Percentiles rank a stretch among this genome's conserved stretches.
Conservation (phyloP, 2,329 filamentous ascomycete genomes). For the Escovopsis sp. region DNA sequence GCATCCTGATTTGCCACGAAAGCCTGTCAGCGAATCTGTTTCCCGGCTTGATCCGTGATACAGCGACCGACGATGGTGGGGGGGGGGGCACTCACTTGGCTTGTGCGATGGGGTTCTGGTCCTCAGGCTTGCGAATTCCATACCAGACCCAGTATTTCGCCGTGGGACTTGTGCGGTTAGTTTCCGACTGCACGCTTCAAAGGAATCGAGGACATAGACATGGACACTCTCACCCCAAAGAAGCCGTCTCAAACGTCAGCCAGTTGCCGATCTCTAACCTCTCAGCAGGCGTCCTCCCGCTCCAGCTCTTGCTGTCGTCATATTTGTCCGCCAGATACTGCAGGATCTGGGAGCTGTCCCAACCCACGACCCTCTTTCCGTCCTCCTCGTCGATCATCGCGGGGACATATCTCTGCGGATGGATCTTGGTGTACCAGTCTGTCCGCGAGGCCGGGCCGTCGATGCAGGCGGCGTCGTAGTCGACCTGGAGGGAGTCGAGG, state of each 20-base stretch:
- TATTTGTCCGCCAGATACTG: conserved; percentile 1
- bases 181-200: too few species aligned
- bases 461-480: conserved; percentile 2
- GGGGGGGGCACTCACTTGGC: neutral
- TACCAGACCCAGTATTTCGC: conserved; percentile 6
- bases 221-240: conserved; percentile 5
- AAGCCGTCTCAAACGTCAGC: conserved; percentile 5
- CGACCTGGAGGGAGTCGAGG: conserved; percentile 1
- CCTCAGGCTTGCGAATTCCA: conserved; percentile 2
- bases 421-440: conserved; percentile 3
- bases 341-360: conserved; percentile 5
- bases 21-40: neutral
- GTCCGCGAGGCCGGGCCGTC: conserved; percentile 2
- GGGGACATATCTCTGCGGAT: conserved; percentile 5
- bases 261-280: conserved; percentile 3
- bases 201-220: too few species aligned
- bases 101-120: conserved; percentile 2
- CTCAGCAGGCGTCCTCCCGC: neutral
- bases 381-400: conserved; percentile 3
- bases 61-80: neutral
- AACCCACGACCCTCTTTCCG: conserved; percentile 1
- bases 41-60: neutral
- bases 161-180: neutral
- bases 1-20: neutral
- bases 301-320: conserved; percentile 1